Base-by-base conservation (phyloP, 2,329 filamentous ascomycete genomes). In the Sarocladiaceae sp. region DNA sequence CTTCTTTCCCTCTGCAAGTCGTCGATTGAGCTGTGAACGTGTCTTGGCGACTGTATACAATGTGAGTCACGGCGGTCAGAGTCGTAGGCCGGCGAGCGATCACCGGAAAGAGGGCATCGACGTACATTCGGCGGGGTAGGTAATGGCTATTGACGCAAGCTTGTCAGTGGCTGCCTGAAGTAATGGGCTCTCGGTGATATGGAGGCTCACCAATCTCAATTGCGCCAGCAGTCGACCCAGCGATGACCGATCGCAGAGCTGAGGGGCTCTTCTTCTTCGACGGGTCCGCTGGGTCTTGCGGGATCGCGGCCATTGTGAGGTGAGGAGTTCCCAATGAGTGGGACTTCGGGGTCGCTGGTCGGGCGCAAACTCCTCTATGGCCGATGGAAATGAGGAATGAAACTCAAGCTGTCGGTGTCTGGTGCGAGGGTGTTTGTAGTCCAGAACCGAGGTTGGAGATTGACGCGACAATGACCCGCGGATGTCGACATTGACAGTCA, bases 81-180 rank as follows among this genome's bases (percentile, higher is more conserved):
- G 15, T 10, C 12, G 24, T 18, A n/a, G 9, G 9, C n/a, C n/a
- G n/a, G n/a, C n/a, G n/a, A n/a, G n/a, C n/a, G n/a, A n/a, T n/a
- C n/a, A n/a, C n/a, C n/a, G n/a, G n/a, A n/a, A n/a, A n/a, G n/a
- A 19, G 19, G 16, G 23, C 6, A 13, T 16, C 21, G 45, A 66
- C 76, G 55, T 80, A 89, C 85, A 95, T 67, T 96, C 90, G 58
- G 89, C 89, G 46, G 90, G 90, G 65, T 95, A 96, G 51, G 90
- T 95, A 56, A 95, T 94, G 50, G 89, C 72, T 74, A 50, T 19
- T 46, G 9, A 42, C 19, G 15, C 12, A n/a, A 33, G 21, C 10
- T 3, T n/a, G 16, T 31, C 13, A 9, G n/a, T n/a, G n/a, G n/a
- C n/a, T n/a, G n/a, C n/a, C n/a, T n/a, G n/a, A n/a, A n/a, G n/a